These are phyloP conservation scores for Cryptosporidium viatorum DNA, from an alignment of 169 alveolate species.

Conservation along the genomic window DNA sequence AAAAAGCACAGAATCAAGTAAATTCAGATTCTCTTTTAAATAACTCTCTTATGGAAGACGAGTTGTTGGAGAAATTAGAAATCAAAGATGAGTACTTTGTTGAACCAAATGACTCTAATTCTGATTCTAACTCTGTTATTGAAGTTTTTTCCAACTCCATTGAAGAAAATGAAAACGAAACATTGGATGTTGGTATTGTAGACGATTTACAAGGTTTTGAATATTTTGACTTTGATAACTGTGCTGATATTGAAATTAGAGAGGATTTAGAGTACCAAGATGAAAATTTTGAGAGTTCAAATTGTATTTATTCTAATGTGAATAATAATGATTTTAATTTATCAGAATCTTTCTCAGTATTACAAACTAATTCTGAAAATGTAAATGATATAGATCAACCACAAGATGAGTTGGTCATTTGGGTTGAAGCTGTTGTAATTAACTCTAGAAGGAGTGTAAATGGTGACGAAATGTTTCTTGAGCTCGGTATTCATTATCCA, in stretches of 20 bases:
- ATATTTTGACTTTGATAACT: slow-evolving; percentile 3
- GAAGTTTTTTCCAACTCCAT: not conserved
- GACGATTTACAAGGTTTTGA: not conserved
- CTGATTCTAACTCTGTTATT: not conserved
- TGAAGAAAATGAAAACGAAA: not conserved
- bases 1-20: not conserved
- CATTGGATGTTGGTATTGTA: not conserved
- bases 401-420: not conserved
- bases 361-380: not conserved
- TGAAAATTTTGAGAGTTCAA: not conserved
- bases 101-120: not conserved
- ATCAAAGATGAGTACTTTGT: not conserved
- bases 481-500: slow-evolving; percentile 59
- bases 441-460: slow-evolving; percentile 1
- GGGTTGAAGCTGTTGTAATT: slow-evolving; percentile 72
- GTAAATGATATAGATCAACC: not conserved
- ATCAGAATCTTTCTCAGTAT: not conserved
- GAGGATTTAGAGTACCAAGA: slow-evolving; percentile 23
- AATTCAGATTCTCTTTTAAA: not conserved
- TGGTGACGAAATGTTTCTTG: slow-evolving; percentile 25
- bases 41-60: not conserved
- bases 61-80: not conserved
- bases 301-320: not conserved
- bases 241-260: slow-evolving; percentile 16
- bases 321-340: not conserved